Evolutionary conservation across 495 filamentous ascomycete genomes (phyloP).

Genomic region (Mycothermus thermophilus): DNA sequence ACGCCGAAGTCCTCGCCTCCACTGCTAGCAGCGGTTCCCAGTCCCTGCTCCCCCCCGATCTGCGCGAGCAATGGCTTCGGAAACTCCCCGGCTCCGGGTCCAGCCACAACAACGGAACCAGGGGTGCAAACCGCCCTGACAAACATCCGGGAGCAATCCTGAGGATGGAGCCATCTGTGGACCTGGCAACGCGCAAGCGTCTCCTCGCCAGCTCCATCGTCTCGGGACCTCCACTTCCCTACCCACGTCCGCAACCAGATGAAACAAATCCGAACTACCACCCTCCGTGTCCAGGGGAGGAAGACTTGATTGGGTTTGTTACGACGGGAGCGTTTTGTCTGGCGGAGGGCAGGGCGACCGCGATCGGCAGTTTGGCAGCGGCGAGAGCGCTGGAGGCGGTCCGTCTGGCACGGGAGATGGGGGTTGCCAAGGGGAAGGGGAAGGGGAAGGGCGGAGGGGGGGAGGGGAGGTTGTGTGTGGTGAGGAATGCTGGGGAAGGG

Average conservation of each 20-base stretch:
- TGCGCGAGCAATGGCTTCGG: conserved; percentile 34
- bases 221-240: conserved; percentile 10
- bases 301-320: conserved; percentile 81
- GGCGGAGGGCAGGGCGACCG: conserved; percentile 59
- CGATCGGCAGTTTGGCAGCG: conserved; percentile 57
- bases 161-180: too few species aligned
- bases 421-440: too few species aligned
- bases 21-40: conserved; percentile 9
- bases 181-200: conserved; percentile 34
- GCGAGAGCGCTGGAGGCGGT: conserved; percentile 35
- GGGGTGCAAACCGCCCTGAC: too few species aligned
- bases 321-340: conserved; percentile 78
- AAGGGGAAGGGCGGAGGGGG: conserved; percentile 8
- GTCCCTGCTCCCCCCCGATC: conserved; percentile 18
- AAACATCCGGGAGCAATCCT: too few species aligned
- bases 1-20: conserved; percentile 30
- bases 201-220: conserved; percentile 41
- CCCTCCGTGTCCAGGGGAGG: conserved; percentile 53
- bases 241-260: conserved; percentile 13
- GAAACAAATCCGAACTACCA: conserved; percentile 30
- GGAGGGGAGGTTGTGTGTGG: conserved; percentile 50
- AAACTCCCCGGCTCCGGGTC: conserved; percentile 10
- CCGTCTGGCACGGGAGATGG: too few species aligned
- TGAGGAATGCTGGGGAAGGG: conserved; percentile 62
- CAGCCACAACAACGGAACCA: conserved; percentile 2